These are phyloP conservation scores for Nadsonia commutata DNA, from an alignment of 1,139 yeast species.

Conservation along the genomic window DNA sequence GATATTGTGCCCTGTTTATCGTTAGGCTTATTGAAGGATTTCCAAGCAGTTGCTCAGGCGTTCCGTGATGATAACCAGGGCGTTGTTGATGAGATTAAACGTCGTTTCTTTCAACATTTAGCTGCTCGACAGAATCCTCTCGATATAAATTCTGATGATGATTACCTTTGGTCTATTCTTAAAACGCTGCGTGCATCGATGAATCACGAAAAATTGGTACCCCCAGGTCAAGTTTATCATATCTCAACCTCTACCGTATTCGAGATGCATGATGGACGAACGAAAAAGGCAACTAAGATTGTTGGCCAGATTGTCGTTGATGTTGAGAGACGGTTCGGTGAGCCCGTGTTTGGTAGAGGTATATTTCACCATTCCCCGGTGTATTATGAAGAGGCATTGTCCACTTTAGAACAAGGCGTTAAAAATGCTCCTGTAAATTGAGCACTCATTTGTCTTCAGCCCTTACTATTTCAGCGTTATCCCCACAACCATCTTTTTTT, in stretches of 20 bases:
- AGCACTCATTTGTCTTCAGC: too few relatives aligned
- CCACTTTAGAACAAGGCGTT: constrained; percentile 18
- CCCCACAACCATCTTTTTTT: too few relatives aligned
- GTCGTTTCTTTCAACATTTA: constrained; percentile 18
- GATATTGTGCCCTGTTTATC: constrained; percentile 24
- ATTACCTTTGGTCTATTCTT: constrained; percentile 18
- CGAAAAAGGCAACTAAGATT: constrained; percentile 19
- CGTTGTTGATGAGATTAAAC: constrained; percentile 16
- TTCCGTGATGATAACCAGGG: constrained; percentile 18
- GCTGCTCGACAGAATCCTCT: constrained; percentile 17
- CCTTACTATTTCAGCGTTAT: too few relatives aligned
- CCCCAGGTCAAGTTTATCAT: constrained; percentile 23
- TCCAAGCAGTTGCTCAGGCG: constrained; percentile 20
- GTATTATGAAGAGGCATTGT: constrained; percentile 21
- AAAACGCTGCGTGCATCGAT: constrained; percentile 18
- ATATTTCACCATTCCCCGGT: constrained; percentile 23
- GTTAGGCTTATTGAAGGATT: constrained; percentile 21
- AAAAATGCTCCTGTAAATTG: constrained; percentile 12
- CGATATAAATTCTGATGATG: constrained; percentile 16
- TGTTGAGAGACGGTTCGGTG: constrained; percentile 21
- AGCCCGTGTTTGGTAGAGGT: constrained; percentile 23
- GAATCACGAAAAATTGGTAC: constrained; percentile 22
- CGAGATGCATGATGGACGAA: constrained; percentile 19
- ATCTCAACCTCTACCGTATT: constrained; percentile 19
- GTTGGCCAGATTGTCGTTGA: constrained; percentile 19